Evolutionary conservation across 2,329 filamentous ascomycete genomes (phyloP), one percentile per base, ranked within the genome.

Genomic region (Sporothrix protearum): DNA sequence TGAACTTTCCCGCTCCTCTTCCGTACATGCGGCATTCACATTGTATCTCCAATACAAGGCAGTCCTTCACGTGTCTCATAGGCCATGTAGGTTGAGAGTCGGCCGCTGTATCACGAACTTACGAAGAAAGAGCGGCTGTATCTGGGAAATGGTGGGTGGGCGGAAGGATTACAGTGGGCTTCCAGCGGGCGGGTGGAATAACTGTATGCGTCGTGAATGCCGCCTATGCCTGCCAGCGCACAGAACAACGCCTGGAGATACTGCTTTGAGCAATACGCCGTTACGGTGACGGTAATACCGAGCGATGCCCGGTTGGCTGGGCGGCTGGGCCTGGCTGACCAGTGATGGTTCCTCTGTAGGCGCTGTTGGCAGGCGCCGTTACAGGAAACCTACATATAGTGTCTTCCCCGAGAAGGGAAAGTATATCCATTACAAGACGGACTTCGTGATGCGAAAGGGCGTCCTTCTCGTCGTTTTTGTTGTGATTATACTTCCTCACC

Each of bases 21-120:
- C 36, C 22, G 42, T 67, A 30, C 28, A 33, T 49, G 42, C 42
- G 25, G 14, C 28, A 30, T 12, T 12, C 22, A 14, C 36, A 45
- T 45, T 16, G 7, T 12, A 9, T 67, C 3, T 9, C 14, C 9
- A 16, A 66, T 12, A 19, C 25, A 30, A 30, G 22, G 22, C 2
- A 47, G 39, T n/a, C 64, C 42, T 70, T 70, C 68, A 70, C 68
- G 68, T 70, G 68, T 59, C 47, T n/a, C 51, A 30, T 16, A 7
- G 28, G n/a, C 25, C 51, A 69, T 59, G 67, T 47, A 45, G 67
- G 67, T 5, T 8, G 36, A 53, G n/a, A 53, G 39, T 14, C 4
- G 28, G 30, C n/a, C 36, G 36, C 25, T 49, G 61, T 28, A 64
- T 28, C 61, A 64, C 61, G 61, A 64, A 47, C 45, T 28, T 39